A percentile compares a stretch with the other conserved stretches of the same genome.
Evolutionary conservation across 2,329 filamentous ascomycete genomes (phyloP).

Genomic region (Atkinsonella texensis): DNA sequence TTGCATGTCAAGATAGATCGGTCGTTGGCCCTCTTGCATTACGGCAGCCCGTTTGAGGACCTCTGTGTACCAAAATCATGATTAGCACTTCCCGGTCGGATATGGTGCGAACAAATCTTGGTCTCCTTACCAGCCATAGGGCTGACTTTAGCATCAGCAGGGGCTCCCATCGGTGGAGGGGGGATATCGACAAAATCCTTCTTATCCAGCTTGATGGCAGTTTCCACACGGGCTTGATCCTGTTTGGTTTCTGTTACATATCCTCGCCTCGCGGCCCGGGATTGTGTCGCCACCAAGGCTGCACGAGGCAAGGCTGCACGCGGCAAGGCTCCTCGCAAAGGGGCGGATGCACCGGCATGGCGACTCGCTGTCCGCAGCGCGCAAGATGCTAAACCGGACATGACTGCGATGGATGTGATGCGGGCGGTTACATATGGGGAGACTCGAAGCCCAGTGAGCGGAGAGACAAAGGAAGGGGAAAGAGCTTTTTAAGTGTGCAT

Average conservation of each 20-base stretch:
- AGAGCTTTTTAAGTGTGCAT: not conserved
- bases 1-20: conserved; percentile 98
- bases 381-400: conserved; percentile 55
- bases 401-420: conserved; percentile 21
- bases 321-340: conserved; percentile 18
- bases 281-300: conserved; percentile 15
- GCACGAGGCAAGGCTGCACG: conserved; percentile 19
- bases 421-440: conserved; percentile 11
- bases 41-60: conserved; percentile 85
- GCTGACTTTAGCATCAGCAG: conserved; percentile 52
- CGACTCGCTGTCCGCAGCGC: conserved; percentile 65
- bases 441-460: conserved; percentile 8
- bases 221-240: conserved; percentile 73
- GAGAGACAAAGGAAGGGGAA: conserved; percentile 11
- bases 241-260: conserved; percentile 81
- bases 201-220: conserved; percentile 76
- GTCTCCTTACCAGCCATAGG: conserved; percentile 48
- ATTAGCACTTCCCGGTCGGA: not conserved
- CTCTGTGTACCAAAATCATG: conserved; percentile 28
- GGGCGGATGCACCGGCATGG: conserved; percentile 27
- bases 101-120: not conserved
- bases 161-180: conserved; percentile 18
- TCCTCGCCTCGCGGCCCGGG: conserved; percentile 33
- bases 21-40: conserved; percentile 83
- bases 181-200: conserved; percentile 58